phyloP scores from a whole-genome alignment of 257 asterid genomes.

The Solanum rostratum region DNA sequence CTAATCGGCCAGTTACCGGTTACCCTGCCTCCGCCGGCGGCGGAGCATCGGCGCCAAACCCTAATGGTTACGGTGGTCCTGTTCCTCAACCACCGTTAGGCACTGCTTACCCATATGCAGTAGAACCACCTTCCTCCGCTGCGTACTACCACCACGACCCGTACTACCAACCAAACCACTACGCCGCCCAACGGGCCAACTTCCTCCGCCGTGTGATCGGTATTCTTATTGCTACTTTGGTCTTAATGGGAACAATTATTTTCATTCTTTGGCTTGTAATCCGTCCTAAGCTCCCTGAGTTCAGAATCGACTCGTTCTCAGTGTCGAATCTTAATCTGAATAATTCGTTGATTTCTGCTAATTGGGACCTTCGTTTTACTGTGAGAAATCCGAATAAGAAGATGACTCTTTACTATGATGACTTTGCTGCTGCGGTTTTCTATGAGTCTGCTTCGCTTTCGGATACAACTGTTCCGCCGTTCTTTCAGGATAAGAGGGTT shows the following conservation, averaged over 20 bases:
- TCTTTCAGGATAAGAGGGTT: constrained; percentile 45
- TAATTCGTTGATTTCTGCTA: constrained; percentile 29
- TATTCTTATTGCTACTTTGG: constrained; percentile 32
- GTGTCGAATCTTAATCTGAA: constrained; percentile 44
- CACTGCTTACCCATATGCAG: constrained; percentile 49
- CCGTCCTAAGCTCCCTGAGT: constrained; percentile 77
- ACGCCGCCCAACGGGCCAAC: constrained; percentile 44
- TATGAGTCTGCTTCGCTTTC: constrained; percentile 22
- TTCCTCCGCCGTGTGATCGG: constrained; percentile 71
- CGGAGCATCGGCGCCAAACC: constrained; percentile 4
- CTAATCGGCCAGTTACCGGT: constrained; percentile 68
- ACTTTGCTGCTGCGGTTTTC: constrained; percentile 26
- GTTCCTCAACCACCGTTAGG: constrained; percentile 18
- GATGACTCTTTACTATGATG: constrained; percentile 46
- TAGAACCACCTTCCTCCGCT: constrained; percentile 28
- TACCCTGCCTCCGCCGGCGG: constrained; percentile 31
- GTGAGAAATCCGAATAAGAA: constrained; percentile 74
- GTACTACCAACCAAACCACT: constrained; percentile 27
- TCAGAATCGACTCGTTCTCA: constrained; percentile 56
- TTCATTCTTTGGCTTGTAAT: constrained; percentile 77
- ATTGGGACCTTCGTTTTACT: constrained; percentile 44
- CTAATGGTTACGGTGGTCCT: constrained; percentile 25
- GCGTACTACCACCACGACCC: constrained; percentile 25
- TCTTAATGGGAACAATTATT: constrained; percentile 42
- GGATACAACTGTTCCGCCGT: constrained; percentile 52